phyloP scores from a whole-genome alignment of 306 rosid species.

The Sphenostylis stenocarpa region DNA sequence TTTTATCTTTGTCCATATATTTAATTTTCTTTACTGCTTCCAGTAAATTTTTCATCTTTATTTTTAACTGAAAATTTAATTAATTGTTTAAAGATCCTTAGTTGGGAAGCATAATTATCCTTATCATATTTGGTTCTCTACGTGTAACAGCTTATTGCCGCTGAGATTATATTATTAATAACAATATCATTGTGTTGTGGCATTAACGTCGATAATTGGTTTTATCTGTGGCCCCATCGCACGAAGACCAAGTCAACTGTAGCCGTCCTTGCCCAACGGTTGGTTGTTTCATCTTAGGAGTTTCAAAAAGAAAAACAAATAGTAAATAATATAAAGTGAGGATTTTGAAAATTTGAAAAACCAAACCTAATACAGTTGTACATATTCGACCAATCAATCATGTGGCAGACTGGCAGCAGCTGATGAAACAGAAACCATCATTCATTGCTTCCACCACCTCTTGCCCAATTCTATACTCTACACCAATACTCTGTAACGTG shows the following conservation, averaged over 20 bases:
- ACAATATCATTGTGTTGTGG: neutral
- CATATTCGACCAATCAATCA: conserved; percentile 27
- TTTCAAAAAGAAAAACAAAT: neutral
- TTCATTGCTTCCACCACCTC: neutral
- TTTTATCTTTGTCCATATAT: no score
- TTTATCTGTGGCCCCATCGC: conserved; percentile 10
- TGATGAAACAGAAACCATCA: neutral
- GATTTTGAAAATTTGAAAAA: neutral
- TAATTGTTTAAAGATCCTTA: neutral
- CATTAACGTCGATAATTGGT: neutral
- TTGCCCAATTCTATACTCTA: neutral
- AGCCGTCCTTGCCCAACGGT: conserved; percentile 37
- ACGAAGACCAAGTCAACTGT: conserved; percentile 35
- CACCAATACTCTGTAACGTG: conserved; percentile 56
- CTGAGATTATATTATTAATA: neutral
- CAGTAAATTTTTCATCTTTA: no score
- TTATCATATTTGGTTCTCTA: no score
- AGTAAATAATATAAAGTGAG: no score
- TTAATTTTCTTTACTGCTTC: no score
- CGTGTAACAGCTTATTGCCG: neutral
- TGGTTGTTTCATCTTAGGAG: neutral
- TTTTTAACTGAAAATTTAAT: no score
- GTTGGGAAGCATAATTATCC: neutral
- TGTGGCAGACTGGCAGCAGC: conserved; percentile 29
- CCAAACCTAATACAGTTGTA: conserved; percentile 20